phyloP scores from a whole-genome alignment of 1,284 basidiomycete species.

The Pyrrhoderma noxium region DNA sequence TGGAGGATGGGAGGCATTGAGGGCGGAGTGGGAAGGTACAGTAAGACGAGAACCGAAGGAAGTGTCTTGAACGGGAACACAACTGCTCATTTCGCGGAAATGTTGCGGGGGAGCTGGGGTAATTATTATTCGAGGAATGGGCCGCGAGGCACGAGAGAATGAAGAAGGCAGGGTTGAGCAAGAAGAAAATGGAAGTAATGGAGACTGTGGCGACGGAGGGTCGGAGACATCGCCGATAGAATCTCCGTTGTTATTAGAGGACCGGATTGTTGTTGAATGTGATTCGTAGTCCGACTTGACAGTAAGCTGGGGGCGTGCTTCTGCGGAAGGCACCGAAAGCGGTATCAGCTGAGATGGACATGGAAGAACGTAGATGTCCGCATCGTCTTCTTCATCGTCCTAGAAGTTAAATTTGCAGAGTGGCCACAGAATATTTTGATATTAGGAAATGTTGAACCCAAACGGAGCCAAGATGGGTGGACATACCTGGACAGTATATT shows the following conservation, averaged over 20 bases:
- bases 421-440: slow-evolving; percentile 8
- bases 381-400: slow-evolving; percentile 15
- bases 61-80: slow-evolving; percentile 47
- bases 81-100: slow-evolving; percentile 33
- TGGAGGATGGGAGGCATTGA: slow-evolving; percentile 44
- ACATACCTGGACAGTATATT: background rate
- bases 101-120: slow-evolving; percentile 36
- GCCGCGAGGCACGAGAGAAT: slow-evolving; percentile 20
- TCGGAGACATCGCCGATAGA: background rate
- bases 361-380: slow-evolving; percentile 15
- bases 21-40: slow-evolving; percentile 42
- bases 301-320: background rate
- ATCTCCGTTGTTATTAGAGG: background rate
- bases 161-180: background rate
- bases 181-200: background rate
- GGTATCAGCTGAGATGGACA: background rate
- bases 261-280: background rate
- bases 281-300: background rate
- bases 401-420: slow-evolving; percentile 19
- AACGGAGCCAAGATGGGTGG: slow-evolving; percentile 4
- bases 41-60: slow-evolving; percentile 44
- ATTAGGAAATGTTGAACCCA: background rate
- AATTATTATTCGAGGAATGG: slow-evolving; percentile 44
- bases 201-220: slow-evolving; percentile 4
- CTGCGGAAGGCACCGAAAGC: background rate